Percentiles rank a stretch among this genome's conserved stretches.
Conservation (phyloP, 805 yeast species). For the Kazachstania martiniae region DNA sequence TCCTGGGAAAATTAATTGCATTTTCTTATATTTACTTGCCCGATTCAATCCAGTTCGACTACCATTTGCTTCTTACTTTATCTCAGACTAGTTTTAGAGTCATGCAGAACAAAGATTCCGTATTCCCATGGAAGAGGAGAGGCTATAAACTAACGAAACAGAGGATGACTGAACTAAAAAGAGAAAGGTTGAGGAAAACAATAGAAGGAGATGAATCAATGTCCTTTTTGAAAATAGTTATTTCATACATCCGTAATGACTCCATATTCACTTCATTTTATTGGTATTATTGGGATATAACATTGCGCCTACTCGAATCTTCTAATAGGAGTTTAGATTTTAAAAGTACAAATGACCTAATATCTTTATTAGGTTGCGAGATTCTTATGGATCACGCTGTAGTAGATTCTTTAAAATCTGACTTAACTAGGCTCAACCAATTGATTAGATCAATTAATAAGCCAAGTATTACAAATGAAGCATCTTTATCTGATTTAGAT, state of each 20-base stretch:
- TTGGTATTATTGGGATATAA: slow-evolving; percentile 26
- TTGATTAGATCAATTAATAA: no score
- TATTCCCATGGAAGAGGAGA: slow-evolving; percentile 20
- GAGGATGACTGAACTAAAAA: not conserved
- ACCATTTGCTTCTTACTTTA: no score
- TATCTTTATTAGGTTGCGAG: not conserved
- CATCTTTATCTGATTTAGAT: no score
- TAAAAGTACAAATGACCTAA: not conserved
- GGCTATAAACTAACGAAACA: slow-evolving; percentile 4
- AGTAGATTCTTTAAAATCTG: not conserved
- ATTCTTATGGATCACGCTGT: not conserved
- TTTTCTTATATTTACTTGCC: slow-evolving; percentile 22
- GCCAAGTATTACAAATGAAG: no score
- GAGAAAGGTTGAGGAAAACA: no score
- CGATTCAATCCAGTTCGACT: no score
- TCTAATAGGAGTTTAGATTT: not conserved
- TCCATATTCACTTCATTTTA: slow-evolving; percentile 20
- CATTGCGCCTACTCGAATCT: slow-evolving; percentile 5
- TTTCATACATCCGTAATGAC: slow-evolving; percentile 24
- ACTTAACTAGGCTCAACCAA: not conserved
- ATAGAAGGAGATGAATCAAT: no score
- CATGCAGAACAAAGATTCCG: slow-evolving; percentile 1
- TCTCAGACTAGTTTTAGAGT: slow-evolving; percentile 5
- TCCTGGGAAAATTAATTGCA: slow-evolving; percentile 25
- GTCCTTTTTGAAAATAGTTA: slow-evolving; percentile 19